Conservation (phyloP, 768 basidiomycete species). For the Calocybe indica region DNA sequence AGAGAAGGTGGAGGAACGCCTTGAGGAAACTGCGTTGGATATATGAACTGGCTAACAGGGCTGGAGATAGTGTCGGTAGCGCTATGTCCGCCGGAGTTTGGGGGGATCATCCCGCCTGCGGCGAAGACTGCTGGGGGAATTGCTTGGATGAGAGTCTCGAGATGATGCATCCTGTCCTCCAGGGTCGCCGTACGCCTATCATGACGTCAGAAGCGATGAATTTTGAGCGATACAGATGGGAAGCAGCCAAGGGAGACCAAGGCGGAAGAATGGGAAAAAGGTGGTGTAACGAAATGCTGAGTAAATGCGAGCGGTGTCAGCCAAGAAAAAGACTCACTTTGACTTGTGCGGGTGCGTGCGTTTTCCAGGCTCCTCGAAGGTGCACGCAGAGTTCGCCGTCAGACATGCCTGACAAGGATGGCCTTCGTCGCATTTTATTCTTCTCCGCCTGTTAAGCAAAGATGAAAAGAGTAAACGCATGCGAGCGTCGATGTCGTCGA, state of each 20-base stretch:
- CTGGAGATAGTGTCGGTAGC: constrained; percentile 17
- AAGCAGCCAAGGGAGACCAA: background rate
- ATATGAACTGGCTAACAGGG: constrained; percentile 22
- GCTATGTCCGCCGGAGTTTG: constrained; percentile 26
- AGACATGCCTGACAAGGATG: constrained; percentile 86
- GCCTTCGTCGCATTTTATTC: constrained; percentile 87
- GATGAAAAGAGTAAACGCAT: constrained; percentile 5
- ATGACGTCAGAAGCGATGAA: constrained; percentile 3
- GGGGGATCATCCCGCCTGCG: constrained; percentile 39
- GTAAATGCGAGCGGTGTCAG: background rate
- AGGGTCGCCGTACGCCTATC: constrained; percentile 72
- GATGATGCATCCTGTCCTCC: constrained; percentile 85
- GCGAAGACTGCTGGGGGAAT: constrained; percentile 79
- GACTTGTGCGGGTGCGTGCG: constrained; percentile 84
- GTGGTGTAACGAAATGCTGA: background rate
- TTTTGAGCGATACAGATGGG: background rate
- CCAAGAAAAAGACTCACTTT: constrained; percentile 47
- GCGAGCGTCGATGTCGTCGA: background rate
- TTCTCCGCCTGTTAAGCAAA: constrained; percentile 48
- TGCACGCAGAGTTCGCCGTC: constrained; percentile 76
- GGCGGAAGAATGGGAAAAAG: no score
- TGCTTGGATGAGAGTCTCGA: constrained; percentile 79
- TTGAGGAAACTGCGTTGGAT: constrained; percentile 27
- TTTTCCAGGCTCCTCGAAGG: constrained; percentile 85
- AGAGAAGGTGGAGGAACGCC: constrained; percentile 77